A percentile compares a stretch with the other conserved stretches of the same genome.
phyloP scores from a whole-genome alignment of 2,329 filamentous ascomycete species.

The Microcyclospora tardicrescens region DNA sequence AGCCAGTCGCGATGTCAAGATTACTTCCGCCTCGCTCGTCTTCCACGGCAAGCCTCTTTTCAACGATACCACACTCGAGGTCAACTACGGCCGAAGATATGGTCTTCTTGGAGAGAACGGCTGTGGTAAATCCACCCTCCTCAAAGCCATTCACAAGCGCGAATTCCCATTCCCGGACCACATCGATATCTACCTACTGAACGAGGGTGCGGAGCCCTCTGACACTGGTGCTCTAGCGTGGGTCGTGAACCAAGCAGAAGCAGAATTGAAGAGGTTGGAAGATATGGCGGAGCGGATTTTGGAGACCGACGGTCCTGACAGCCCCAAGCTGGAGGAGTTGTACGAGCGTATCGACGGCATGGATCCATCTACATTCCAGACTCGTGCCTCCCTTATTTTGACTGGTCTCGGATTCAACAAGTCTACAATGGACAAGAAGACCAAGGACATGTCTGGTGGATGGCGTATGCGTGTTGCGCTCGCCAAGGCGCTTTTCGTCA shows the following conservation, averaged over 20 bases:
- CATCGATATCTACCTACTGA: constrained; percentile 95
- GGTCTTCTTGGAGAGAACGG: constrained; percentile 97
- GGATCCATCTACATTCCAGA: constrained; percentile 95
- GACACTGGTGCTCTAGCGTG: constrained; percentile 90
- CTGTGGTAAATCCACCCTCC: constrained; percentile 94
- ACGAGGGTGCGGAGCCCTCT: constrained; percentile 83
- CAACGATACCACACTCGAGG: constrained; percentile 83
- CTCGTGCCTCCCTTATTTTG: constrained; percentile 87
- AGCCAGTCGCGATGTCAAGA: constrained; percentile 89
- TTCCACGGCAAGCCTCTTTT: constrained; percentile 97
- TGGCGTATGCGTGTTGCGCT: constrained; percentile 99
- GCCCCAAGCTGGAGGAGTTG: constrained; percentile 76
- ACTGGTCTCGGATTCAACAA: constrained; percentile 99
- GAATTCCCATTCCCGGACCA: constrained; percentile 95
- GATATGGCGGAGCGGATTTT: constrained; percentile 77
- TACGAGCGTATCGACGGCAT: constrained; percentile 99
- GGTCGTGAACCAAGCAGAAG: constrained; percentile 90
- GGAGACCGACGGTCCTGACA: constrained; percentile 85
- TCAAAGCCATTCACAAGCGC: constrained; percentile 86
- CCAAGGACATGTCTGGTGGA: constrained; percentile 99
- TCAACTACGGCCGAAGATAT: constrained; percentile 86
- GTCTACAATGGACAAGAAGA: constrained; percentile 94
- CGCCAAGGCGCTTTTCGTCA: constrained; percentile 95
- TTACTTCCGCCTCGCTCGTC: constrained; percentile 81
- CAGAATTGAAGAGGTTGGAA: constrained; percentile 83